Conservation (phyloP, 225 moss, liverwort and hornwort genomes). For the Rhytidiadelphus loreus region DNA sequence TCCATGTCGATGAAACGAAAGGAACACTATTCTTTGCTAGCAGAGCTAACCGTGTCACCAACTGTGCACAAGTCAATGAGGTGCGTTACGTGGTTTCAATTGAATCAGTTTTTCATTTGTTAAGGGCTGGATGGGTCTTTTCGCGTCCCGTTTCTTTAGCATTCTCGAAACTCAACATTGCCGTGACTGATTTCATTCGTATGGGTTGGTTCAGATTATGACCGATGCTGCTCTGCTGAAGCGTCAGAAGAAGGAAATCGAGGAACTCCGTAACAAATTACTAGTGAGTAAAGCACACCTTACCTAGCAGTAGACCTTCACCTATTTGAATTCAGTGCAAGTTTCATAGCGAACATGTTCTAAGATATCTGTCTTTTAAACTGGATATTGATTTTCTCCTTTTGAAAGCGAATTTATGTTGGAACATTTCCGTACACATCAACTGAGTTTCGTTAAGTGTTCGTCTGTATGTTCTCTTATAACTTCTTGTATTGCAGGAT, state of each 20-base stretch:
- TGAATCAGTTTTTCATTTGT: neutral
- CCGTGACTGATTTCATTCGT: neutral
- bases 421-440: neutral
- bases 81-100: slow-evolving; percentile 13
- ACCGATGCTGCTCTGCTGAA: slow-evolving; percentile 95
- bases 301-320: neutral
- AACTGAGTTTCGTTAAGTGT: neutral
- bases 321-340: neutral
- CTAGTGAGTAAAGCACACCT: slow-evolving; percentile 11
- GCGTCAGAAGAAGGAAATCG: slow-evolving; percentile 95
- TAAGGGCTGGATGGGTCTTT: neutral
- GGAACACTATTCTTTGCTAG: slow-evolving; percentile 93
- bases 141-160: neutral
- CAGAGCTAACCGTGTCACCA: slow-evolving; percentile 92
- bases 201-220: slow-evolving; percentile 53
- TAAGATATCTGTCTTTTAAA: neutral
- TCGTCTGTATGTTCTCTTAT: neutral
- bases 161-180: neutral
- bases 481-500: slow-evolving; percentile 14
- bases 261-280: slow-evolving; percentile 75
- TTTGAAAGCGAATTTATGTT: neutral
- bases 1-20: slow-evolving; percentile 87
- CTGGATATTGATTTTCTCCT: neutral
- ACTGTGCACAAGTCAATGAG: slow-evolving; percentile 99
- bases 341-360: neutral